A percentile compares a stretch with the other conserved stretches of the same genome.
phyloP scores from a whole-genome alignment of 1,139 yeast genomes.

The Zhuliangozyma blackwelliae region DNA sequence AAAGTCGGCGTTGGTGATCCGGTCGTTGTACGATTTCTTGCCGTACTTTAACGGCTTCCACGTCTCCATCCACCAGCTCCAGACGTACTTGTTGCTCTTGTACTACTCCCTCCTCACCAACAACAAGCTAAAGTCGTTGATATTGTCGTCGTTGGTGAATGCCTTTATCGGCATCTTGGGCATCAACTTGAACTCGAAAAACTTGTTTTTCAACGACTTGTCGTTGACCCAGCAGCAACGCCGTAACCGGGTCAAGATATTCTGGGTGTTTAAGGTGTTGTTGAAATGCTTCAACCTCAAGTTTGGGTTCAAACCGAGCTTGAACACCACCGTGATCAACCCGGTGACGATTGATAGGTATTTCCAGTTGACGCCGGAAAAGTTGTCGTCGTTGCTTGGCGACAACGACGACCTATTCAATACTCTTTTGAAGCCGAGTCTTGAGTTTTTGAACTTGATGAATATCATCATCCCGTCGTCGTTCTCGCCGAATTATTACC shows the following conservation, averaged over 20 bases:
- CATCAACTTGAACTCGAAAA: slow-evolving; percentile 43
- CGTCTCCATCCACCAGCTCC: slow-evolving; percentile 38
- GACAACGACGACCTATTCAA: slow-evolving; percentile 33
- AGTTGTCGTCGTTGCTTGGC: slow-evolving; percentile 33
- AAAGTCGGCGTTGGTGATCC: slow-evolving; percentile 17
- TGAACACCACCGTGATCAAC: slow-evolving; percentile 46
- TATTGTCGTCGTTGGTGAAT: slow-evolving; percentile 39
- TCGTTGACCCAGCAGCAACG: slow-evolving; percentile 33
- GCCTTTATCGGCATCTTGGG: slow-evolving; percentile 47
- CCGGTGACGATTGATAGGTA: slow-evolving; percentile 49
- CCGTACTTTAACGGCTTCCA: slow-evolving; percentile 46
- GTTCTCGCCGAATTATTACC: slow-evolving; percentile 46
- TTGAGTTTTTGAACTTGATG: slow-evolving; percentile 43
- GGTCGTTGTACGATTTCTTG: slow-evolving; percentile 42
- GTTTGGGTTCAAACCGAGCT: slow-evolving; percentile 47
- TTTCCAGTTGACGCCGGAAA: slow-evolving; percentile 46
- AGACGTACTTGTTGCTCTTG: slow-evolving; percentile 39
- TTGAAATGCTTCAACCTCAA: slow-evolving; percentile 48
- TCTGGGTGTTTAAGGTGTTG: slow-evolving; percentile 57
- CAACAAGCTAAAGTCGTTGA: slow-evolving; percentile 44
- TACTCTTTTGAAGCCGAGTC: slow-evolving; percentile 39
- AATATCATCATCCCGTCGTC: slow-evolving; percentile 48
- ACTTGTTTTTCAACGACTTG: slow-evolving; percentile 44
- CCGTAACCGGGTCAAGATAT: slow-evolving; percentile 52
- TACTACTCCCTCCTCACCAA: slow-evolving; percentile 43